Percentiles rank a stretch among this genome's conserved stretches.
Evolutionary conservation across 2,329 filamentous ascomycete species (phyloP).

Genomic region (Beauveria sp.): DNA sequence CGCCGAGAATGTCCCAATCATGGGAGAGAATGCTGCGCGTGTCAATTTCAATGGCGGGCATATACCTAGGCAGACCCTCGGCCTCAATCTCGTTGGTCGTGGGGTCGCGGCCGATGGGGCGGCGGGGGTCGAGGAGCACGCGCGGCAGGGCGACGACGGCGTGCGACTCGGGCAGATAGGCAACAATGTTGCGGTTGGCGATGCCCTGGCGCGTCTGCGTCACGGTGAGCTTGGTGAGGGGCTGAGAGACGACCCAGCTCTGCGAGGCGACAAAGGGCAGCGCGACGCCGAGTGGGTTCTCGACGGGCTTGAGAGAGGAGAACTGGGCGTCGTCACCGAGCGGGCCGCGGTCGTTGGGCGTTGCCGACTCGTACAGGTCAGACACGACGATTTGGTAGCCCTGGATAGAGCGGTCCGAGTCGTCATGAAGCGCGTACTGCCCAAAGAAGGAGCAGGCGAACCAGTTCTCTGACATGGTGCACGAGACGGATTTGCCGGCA

Average conservation of each 20-base stretch:
- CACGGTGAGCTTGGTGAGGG: slow-evolving; percentile 72
- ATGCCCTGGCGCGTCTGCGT: slow-evolving; percentile 92
- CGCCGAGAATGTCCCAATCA: slow-evolving; percentile 69
- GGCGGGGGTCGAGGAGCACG: slow-evolving; percentile 71
- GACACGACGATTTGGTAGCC: slow-evolving; percentile 81
- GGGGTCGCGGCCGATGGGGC: slow-evolving; percentile 78
- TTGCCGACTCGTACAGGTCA: slow-evolving; percentile 82
- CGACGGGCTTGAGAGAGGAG: slow-evolving; percentile 65
- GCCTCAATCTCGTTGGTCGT: slow-evolving; percentile 66
- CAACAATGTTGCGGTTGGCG: slow-evolving; percentile 72
- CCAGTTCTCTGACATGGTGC: slow-evolving; percentile 89
- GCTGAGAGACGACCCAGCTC: slow-evolving; percentile 70
- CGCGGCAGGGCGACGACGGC: slow-evolving; percentile 75
- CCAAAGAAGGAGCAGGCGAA: slow-evolving; percentile 77
- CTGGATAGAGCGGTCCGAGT: slow-evolving; percentile 53
- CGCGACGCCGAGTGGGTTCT: slow-evolving; percentile 44
- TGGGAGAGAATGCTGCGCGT: slow-evolving; percentile 76
- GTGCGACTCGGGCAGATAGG: slow-evolving; percentile 64
- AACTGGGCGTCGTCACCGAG: slow-evolving; percentile 63
- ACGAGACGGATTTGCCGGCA: slow-evolving; percentile 62
- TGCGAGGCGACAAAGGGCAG: slow-evolving; percentile 73
- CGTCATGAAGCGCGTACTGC: slow-evolving; percentile 49
- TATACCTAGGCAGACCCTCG: slow-evolving; percentile 74
- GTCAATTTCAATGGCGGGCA: slow-evolving; percentile 73
- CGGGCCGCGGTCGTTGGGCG: slow-evolving; percentile 77